Percentiles rank a stretch among this genome's conserved stretches.
phyloP scores from a whole-genome alignment of 192 early-diverging fungal genomes.

The Backusella liffmaniae region DNA sequence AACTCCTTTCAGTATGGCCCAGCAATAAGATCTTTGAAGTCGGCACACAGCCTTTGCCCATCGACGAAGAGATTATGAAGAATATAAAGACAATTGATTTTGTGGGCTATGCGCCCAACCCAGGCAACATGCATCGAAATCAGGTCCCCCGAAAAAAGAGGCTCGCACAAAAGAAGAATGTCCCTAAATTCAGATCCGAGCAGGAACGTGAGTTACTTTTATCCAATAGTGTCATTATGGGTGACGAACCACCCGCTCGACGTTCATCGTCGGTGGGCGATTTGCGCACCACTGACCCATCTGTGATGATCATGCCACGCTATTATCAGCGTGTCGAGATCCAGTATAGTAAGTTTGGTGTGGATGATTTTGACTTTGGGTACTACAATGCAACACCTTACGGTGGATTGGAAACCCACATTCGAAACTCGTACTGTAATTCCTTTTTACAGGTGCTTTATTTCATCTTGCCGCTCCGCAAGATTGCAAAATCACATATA shows the following conservation, averaged over 20 bases:
- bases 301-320: slow-evolving; percentile 55
- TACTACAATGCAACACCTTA: slow-evolving; percentile 89
- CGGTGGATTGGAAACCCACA: slow-evolving; percentile 91
- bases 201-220: slow-evolving; percentile 70
- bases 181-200: slow-evolving; percentile 79
- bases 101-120: slow-evolving; percentile 93
- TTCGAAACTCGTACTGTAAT: slow-evolving; percentile 89
- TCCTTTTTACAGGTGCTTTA: slow-evolving; percentile 85
- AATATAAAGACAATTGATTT: slow-evolving; percentile 89
- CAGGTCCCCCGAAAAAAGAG: slow-evolving; percentile 53
- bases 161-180: slow-evolving; percentile 32
- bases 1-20: slow-evolving; percentile 82
- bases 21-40: slow-evolving; percentile 61
- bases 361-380: slow-evolving; percentile 99
- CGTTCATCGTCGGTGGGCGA: slow-evolving; percentile 32
- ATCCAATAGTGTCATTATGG: slow-evolving; percentile 34
- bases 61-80: slow-evolving; percentile 73
- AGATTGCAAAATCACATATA: slow-evolving; percentile 74
- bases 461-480: slow-evolving; percentile 63
- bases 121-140: slow-evolving; percentile 74
- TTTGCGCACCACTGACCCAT: slow-evolving; percentile 25
- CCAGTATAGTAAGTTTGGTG: slow-evolving; percentile 90
- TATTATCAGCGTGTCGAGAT: slow-evolving; percentile 80
- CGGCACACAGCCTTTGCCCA: slow-evolving; percentile 66
- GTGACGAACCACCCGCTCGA: slow-evolving; percentile 35